Evolutionary conservation across 345 rosid species (phyloP), one percentile per base, ranked within the genome.

Genomic region (Pseudoturritis turrita): DNA sequence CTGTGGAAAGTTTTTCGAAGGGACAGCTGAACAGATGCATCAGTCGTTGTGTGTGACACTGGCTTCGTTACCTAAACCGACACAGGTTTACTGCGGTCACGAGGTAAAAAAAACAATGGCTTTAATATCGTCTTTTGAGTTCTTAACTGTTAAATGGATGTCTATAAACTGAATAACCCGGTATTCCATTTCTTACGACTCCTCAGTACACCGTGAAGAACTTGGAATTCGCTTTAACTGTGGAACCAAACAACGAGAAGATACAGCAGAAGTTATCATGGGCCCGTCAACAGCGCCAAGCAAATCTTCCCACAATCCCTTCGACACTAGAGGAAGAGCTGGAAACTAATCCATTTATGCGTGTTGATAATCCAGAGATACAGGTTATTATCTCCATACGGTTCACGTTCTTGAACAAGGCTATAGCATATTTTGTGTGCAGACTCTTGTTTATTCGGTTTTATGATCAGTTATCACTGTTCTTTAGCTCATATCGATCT

Each of bases 21-120:
- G 98, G 70, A 87, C 97, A 19, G 96, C 97, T 57, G 94, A 93
- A 49, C 94, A 93, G 79, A 93, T 93, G 98, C 79, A 93, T 79
- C 91, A 89, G 59, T 93, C 98, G 15, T 79, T 91, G 50, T 90
- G 97, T 80, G 89, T 86, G 58, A 93, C 94, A n/a, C 72, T 93
- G 78, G 89, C 85, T 39, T 86, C 98, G 29, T 80, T 93, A 80
- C 97, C 97, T 31, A 86, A 84, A 75, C 89, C 88, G 25, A 88
- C 98, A 60, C 85, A 79, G 77, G 83, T 94, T 57, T 94, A 85
- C 76, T 94, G 98, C 23, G 97, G 98, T 69, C 96, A 94, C 14
- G 97, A 91, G 98, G 98, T 91, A 84, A 33, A 21, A 5, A 2
- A 29, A n/a, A 39, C 19, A 19, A 13, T 17, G 4, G 26, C 17